These are phyloP conservation scores for Metschnikowia dekortorum DNA, from an alignment of 805 yeast genomes.

Conservation along the genomic window DNA sequence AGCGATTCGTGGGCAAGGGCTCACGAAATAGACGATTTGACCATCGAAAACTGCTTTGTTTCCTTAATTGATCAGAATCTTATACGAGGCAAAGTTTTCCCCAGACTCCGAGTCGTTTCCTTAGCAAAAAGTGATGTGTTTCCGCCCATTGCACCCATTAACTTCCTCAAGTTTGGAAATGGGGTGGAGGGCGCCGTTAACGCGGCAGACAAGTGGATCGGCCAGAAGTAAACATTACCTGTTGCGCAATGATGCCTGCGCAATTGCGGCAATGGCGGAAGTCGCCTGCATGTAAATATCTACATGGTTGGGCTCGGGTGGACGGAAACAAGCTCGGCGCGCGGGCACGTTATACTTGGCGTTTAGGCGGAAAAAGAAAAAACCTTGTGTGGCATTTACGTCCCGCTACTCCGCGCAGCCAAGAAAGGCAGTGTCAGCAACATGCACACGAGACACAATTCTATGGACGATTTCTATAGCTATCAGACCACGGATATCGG, in stretches of 20 bases:
- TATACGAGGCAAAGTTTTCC: slow-evolving; percentile 48
- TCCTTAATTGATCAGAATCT: slow-evolving; percentile 51
- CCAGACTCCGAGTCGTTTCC: slow-evolving; percentile 36
- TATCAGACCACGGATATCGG: neutral
- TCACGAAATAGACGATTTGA: slow-evolving; percentile 28
- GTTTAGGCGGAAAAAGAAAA: slow-evolving; percentile 1
- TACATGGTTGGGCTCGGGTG: neutral
- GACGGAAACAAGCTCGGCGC: neutral
- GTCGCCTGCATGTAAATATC: neutral
- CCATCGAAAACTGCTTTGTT: slow-evolving; percentile 48
- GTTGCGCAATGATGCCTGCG: neutral
- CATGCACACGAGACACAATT: neutral
- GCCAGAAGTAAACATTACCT: neutral
- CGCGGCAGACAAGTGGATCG: slow-evolving; percentile 16
- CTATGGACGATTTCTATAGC: neutral
- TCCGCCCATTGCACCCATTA: slow-evolving; percentile 25
- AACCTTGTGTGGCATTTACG: slow-evolving; percentile 2
- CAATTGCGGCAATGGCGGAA: neutral
- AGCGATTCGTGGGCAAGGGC: neutral
- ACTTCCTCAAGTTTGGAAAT: slow-evolving; percentile 17
- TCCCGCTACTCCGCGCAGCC: slow-evolving; percentile 6
- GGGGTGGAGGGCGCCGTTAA: slow-evolving; percentile 12
- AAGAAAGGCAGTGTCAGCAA: neutral
- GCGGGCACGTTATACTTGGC: neutral
- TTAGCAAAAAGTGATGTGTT: slow-evolving; percentile 43